A percentile compares a stretch with the other conserved stretches of the same genome.
Evolutionary conservation across 129 eudicot species (phyloP).

Genomic region (Apium graveolens): DNA sequence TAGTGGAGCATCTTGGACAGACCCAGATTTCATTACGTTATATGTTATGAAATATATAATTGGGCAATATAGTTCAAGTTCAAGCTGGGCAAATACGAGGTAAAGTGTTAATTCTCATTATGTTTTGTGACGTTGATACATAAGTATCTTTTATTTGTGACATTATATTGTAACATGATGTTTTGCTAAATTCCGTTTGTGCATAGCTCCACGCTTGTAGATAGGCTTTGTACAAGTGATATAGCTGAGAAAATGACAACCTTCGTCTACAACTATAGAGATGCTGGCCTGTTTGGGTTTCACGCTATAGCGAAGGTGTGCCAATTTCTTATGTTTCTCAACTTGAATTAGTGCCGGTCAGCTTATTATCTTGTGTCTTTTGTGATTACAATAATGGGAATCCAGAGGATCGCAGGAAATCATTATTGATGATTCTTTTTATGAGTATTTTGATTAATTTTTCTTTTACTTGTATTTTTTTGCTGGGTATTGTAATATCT

Average conservation of each 20-base stretch:
- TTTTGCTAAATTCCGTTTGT: neutral
- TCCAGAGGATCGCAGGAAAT: neutral
- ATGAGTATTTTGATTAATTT: too few species aligned
- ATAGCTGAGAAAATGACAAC: conserved; percentile 95
- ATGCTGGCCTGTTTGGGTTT: conserved; percentile 91
- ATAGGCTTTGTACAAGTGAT: conserved; percentile 73
- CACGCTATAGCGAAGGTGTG: conserved; percentile 87
- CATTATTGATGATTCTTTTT: too few species aligned
- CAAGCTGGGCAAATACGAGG: conserved; percentile 54
- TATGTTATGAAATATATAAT: conserved; percentile 67
- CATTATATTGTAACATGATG: too few species aligned
- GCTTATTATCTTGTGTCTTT: too few species aligned
- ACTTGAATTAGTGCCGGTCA: neutral
- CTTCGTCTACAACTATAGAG: conserved; percentile 86
- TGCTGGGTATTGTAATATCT: too few species aligned
- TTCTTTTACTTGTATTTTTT: too few species aligned
- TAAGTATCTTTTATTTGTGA: too few species aligned
- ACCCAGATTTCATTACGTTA: conserved; percentile 66
- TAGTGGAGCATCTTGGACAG: conserved; percentile 68
- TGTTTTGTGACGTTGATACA: neutral
- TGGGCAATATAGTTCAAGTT: conserved; percentile 53
- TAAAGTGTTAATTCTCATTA: conserved; percentile 21
- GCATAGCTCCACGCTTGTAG: conserved; percentile 65
- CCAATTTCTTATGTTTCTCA: neutral
- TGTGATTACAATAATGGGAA: too few species aligned